Evolutionary conservation across 2,329 filamentous ascomycete genomes (phyloP).

Genomic region (Neopestalotiopsis sp.): DNA sequence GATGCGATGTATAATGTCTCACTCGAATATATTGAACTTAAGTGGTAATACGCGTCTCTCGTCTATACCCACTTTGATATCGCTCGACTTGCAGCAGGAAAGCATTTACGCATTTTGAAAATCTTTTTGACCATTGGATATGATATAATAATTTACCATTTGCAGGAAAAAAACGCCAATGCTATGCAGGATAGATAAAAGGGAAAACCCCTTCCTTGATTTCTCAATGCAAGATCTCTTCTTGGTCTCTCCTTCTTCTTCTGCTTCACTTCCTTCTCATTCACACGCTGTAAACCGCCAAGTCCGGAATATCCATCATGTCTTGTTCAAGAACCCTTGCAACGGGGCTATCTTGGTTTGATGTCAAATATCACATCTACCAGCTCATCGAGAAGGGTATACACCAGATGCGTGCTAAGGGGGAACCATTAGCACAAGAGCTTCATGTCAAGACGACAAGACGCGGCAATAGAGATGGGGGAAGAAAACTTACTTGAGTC

Average conservation of each 20-base stretch:
- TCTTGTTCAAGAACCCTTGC: neutral
- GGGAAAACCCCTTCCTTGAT: neutral
- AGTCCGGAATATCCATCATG: neutral
- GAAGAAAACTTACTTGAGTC: slow-evolving; percentile 74
- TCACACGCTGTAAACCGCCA: too few relatives aligned
- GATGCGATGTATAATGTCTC: too few relatives aligned
- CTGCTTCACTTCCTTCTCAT: neutral
- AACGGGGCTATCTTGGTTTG: neutral
- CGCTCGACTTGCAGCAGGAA: neutral
- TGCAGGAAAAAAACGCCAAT: slow-evolving; percentile 1
- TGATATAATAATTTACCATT: neutral
- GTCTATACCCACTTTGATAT: too few relatives aligned
- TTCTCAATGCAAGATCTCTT: neutral
- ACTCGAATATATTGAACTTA: too few relatives aligned
- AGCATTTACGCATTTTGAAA: neutral
- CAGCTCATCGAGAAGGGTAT: slow-evolving; percentile 74
- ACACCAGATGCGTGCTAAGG: slow-evolving; percentile 68
- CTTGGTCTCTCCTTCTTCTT: neutral
- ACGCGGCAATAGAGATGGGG: neutral
- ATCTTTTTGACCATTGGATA: neutral
- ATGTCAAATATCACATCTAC: slow-evolving; percentile 67
- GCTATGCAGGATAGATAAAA: slow-evolving; percentile 8
- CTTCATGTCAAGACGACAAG: neutral
- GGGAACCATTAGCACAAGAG: slow-evolving; percentile 1
- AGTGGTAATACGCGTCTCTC: too few relatives aligned